Conservation (phyloP, 768 basidiomycete genomes). For the Multifurca ochricompacta region DNA sequence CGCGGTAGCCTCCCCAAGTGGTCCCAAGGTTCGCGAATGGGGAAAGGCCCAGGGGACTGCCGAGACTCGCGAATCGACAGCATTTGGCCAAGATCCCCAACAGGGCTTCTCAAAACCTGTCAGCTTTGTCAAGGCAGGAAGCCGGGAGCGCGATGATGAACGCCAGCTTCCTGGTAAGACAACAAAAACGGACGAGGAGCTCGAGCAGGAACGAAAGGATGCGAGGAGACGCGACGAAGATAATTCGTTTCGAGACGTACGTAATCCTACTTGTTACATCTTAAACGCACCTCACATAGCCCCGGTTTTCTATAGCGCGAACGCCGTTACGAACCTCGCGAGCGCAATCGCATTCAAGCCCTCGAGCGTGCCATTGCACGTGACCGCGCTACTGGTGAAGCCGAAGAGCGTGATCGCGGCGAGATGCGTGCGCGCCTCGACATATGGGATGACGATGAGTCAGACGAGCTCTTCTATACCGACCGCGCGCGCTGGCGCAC, state of each 20-base stretch:
- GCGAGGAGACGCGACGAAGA: conserved; percentile 73
- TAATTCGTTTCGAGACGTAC: conserved; percentile 76
- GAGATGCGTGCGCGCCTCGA: conserved; percentile 80
- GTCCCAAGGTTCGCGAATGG: conserved; percentile 74
- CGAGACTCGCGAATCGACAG: conserved; percentile 13
- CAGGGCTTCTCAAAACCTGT: conserved; percentile 77
- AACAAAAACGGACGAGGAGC: conserved; percentile 77
- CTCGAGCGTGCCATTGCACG: conserved; percentile 71
- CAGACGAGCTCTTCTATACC: conserved; percentile 86
- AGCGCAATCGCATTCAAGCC: conserved; percentile 69
- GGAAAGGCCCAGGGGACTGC: conserved; percentile 47
- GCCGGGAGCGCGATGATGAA: conserved; percentile 33
- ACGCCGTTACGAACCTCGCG: conserved; percentile 86
- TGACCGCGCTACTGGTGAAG: conserved; percentile 62
- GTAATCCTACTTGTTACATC: conserved; percentile 26
- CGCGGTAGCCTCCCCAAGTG: conserved; percentile 36
- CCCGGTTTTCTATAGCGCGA: conserved; percentile 53
- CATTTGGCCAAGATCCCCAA: conserved; percentile 27
- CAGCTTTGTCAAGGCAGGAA: conserved; percentile 72
- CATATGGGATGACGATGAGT: conserved; percentile 89
- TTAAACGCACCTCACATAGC: not conserved
- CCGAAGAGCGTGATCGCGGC: conserved; percentile 68
- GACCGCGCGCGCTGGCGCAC: conserved; percentile 89
- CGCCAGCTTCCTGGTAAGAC: conserved; percentile 29
- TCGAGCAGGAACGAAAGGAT: conserved; percentile 77